Evolutionary conservation across 306 rosid genomes (phyloP).

Genomic region (Vigna trinervia): DNA sequence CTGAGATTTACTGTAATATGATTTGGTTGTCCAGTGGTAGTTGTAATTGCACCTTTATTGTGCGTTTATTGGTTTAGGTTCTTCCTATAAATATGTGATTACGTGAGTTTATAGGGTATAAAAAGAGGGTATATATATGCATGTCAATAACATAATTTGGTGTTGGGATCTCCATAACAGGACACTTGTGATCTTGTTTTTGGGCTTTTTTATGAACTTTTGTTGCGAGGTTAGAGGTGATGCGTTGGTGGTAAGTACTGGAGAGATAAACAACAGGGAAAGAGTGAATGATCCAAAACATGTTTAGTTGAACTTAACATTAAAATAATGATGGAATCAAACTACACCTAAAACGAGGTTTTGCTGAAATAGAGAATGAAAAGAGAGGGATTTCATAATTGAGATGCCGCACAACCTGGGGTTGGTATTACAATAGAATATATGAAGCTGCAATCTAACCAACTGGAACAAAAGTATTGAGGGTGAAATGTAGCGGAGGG

Average conservation of each 20-base stretch:
- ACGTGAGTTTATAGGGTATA: too few species aligned
- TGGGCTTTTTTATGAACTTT: constrained; percentile 47
- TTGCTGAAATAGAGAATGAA: constrained; percentile 18
- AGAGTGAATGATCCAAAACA: constrained; percentile 48
- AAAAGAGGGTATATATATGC: background rate
- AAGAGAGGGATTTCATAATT: constrained; percentile 23
- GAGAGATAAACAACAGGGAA: constrained; percentile 44
- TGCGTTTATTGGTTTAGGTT: too few species aligned
- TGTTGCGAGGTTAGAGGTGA: background rate
- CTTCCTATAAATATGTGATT: too few species aligned
- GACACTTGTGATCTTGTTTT: constrained; percentile 68
- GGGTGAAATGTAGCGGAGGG: background rate
- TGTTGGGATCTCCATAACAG: constrained; percentile 65
- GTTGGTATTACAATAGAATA: constrained; percentile 9
- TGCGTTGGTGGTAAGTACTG: background rate
- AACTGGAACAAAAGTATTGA: constrained; percentile 26
- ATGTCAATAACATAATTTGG: constrained; percentile 82
- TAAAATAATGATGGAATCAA: constrained; percentile 11
- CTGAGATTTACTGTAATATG: too few species aligned
- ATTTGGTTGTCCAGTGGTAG: too few species aligned
- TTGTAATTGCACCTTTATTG: too few species aligned
- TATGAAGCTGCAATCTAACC: constrained; percentile 43
- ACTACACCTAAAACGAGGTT: constrained; percentile 4
- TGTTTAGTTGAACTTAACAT: background rate
- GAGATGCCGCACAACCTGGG: too few species aligned